Conservation (phyloP, 2,329 filamentous ascomycete genomes). For the Cladosporium sp. region DNA sequence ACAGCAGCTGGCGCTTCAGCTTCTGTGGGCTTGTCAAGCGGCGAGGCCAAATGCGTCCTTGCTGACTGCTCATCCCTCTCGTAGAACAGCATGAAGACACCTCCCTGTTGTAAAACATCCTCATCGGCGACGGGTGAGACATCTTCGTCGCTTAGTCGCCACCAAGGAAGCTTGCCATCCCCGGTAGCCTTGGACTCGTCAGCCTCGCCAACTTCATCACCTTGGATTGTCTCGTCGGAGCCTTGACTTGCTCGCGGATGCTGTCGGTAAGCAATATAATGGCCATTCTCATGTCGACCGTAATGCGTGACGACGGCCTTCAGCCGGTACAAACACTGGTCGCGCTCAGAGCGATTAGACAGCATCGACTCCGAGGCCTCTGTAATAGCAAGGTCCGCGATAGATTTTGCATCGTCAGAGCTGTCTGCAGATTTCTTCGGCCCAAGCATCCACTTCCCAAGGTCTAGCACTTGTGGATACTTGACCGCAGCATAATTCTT, state of each 20-base stretch:
- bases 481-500: conserved; percentile 79
- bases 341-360: conserved; percentile 44
- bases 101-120: conserved; percentile 68
- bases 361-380: conserved; percentile 72
- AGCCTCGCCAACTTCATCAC: conserved; percentile 18
- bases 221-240: conserved; percentile 15
- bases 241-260: conserved; percentile 43
- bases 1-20: neutral
- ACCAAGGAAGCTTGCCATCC: conserved; percentile 63
- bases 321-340: conserved; percentile 62
- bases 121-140: conserved; percentile 71
- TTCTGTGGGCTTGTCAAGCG: neutral
- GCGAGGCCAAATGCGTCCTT: neutral
- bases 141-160: conserved; percentile 83
- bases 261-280: conserved; percentile 88
- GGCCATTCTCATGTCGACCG: conserved; percentile 88
- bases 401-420: neutral
- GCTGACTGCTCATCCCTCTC: conserved; percentile 49
- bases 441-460: conserved; percentile 78
- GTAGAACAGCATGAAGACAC: conserved; percentile 97
- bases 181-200: conserved; percentile 13
- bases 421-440: conserved; percentile 7
- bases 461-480: conserved; percentile 70
- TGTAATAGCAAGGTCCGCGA: conserved; percentile 28
- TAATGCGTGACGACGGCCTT: conserved; percentile 84